Evolutionary conservation across 805 yeast genomes (phyloP).

Genomic region (Kodamaea nitidulidarum): DNA sequence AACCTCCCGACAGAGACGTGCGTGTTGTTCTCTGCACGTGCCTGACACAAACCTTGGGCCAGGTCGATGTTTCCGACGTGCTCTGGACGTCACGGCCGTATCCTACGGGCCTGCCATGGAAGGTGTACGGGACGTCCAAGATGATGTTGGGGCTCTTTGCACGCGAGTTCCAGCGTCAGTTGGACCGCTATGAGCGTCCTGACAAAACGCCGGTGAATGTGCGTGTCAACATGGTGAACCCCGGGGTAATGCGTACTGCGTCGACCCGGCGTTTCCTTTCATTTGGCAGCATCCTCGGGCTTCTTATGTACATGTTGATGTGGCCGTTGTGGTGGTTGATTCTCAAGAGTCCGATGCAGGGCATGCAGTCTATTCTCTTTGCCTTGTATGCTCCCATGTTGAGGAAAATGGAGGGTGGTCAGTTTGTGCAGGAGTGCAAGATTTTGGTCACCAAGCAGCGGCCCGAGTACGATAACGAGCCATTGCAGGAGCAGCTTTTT

Average conservation of each 20-base stretch:
- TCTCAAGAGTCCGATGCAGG: conserved; percentile 70
- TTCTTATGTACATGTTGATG: conserved; percentile 56
- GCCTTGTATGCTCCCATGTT: conserved; percentile 72
- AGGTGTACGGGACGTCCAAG: conserved; percentile 78
- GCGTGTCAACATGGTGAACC: conserved; percentile 73
- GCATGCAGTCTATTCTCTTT: conserved; percentile 72
- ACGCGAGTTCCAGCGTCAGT: conserved; percentile 68
- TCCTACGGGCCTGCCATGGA: conserved; percentile 63
- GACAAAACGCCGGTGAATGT: conserved; percentile 72
- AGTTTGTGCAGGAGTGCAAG: conserved; percentile 70
- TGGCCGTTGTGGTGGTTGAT: conserved; percentile 84
- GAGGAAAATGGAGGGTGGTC: conserved; percentile 58
- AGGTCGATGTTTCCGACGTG: conserved; percentile 58
- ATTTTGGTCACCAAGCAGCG: conserved; percentile 48
- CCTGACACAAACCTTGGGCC: conserved; percentile 69
- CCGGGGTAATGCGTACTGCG: conserved; percentile 89
- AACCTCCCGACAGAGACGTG: conserved; percentile 94
- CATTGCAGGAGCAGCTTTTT: conserved; percentile 56
- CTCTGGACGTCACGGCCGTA: conserved; percentile 59
- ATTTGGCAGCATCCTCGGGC: conserved; percentile 65
- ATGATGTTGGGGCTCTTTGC: conserved; percentile 70
- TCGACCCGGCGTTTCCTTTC: conserved; percentile 75
- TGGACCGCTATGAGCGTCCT: conserved; percentile 56
- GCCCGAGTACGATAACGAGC: conserved; percentile 58
- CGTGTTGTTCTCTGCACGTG: conserved; percentile 78